Evolutionary conservation across 257 asterid genomes (phyloP).

Genomic region (Solanum neorickii): DNA sequence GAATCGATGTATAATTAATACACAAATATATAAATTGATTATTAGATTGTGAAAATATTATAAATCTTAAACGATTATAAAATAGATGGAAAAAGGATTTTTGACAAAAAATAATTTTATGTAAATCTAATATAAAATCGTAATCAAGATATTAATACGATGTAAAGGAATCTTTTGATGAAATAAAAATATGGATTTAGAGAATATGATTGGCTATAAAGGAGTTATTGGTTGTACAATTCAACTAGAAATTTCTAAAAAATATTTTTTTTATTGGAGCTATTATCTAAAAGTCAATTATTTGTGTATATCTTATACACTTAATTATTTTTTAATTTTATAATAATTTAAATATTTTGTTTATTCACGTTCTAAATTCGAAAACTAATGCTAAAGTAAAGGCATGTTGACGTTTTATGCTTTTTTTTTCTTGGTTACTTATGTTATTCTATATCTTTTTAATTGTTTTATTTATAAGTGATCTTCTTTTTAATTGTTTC

Average conservation of each 20-base stretch:
- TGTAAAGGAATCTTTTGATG: not conserved
- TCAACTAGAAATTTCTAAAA: not conserved
- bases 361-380: rapidly evolving
- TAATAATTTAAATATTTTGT: rapidly evolving
- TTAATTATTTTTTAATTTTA: not conserved
- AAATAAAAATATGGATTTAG: not conserved
- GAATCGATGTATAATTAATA: not conserved
- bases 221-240: not conserved
- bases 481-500: too few relatives aligned
- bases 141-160: not conserved
- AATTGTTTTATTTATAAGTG: too few relatives aligned
- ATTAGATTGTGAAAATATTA: not conserved
- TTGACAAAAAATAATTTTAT: not conserved
- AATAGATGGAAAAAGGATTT: not conserved
- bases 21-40: not conserved
- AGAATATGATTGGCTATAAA: not conserved
- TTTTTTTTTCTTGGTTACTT: too few relatives aligned
- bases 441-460: too few relatives aligned
- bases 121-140: not conserved
- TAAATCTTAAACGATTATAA: not conserved
- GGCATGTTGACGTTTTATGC: rapidly evolving
- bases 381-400: rapidly evolving
- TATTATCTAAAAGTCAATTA: not conserved
- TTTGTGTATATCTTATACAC: not conserved
- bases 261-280: not conserved